Conservation (phyloP, 495 filamentous ascomycete species). For the Cenococcum geophilum region DNA sequence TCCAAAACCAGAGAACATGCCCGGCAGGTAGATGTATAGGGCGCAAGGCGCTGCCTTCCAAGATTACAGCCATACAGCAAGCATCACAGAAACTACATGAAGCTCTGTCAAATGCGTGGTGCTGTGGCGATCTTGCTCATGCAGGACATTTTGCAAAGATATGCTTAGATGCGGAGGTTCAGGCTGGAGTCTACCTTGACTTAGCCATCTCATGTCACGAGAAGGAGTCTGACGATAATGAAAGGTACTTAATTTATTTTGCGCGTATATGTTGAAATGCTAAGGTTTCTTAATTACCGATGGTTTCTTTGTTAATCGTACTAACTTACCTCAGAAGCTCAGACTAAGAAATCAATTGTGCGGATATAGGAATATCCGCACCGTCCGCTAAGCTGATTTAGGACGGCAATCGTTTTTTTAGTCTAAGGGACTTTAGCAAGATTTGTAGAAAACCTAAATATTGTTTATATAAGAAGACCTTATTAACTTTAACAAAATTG, state of each 20-base stretch:
- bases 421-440: too few species aligned
- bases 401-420: too few species aligned
- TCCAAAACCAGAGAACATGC: constrained; percentile 7
- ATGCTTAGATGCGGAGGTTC: constrained; percentile 33
- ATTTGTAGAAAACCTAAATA: too few species aligned
- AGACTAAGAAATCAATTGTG: too few species aligned
- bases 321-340: too few species aligned
- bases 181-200: constrained; percentile 13
- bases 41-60: neutral
- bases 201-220: constrained; percentile 24
- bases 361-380: too few species aligned
- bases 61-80: constrained; percentile 28
- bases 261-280: too few species aligned
- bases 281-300: too few species aligned
- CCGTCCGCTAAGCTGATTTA: too few species aligned
- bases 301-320: too few species aligned
- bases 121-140: constrained; percentile 29
- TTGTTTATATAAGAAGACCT: too few species aligned
- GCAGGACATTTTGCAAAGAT: constrained; percentile 35
- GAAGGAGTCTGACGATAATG: neutral
- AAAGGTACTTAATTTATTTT: constrained; percentile 1
- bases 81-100: constrained; percentile 38
- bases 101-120: constrained; percentile 36
- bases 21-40: neutral
- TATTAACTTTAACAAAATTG: too few species aligned